Base-by-base conservation (phyloP, 768 basidiomycete species). In the Serendipita sp. region DNA sequence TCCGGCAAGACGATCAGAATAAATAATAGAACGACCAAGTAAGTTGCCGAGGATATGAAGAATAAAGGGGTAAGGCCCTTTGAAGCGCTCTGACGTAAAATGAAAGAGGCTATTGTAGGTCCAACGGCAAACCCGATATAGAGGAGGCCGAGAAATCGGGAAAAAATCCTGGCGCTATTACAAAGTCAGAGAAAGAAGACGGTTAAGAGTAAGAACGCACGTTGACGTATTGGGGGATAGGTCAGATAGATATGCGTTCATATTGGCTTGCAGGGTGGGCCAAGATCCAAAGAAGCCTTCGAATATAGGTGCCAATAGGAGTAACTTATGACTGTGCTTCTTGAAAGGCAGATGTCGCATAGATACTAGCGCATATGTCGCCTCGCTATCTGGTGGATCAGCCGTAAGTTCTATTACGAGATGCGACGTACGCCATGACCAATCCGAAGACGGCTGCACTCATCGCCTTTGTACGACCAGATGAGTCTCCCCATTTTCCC, bases 221-320 rank as follows among this genome's bases (percentile, higher is more conserved):
- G 70, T 83, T 7, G 89, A 90, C 47, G 89, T 89, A 48, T 83
- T 78, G n/a, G 86, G 86, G 2, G 90, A 91, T 70, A 88, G 90
- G 76, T 82, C 79, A 73, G 88, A 86, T 74, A 80, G 83, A 78
- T 76, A 88, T 28, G 76, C 89, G 71, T 76, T 84, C 74, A 78
- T 85, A 70, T 81, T 88, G 73, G 74, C 84, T 70, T 71, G 81
- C 72, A 77, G 80, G 45, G 74, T 85, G 4, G 86, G 82, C 82
- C 85, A 88, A 32, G 89, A 89, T 34, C 91, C 91, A 3, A 87
- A 80, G 16, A 87, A 74, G 1, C 91, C 92, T 67, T 95, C 92
- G 3, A 89, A 71, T 13, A 87, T 75, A 0, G 91, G 89, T 1
- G 90, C 88, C 63, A 89, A 72, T 28, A 94, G 75, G 58, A 96